Conservation (phyloP, 441 rosid genomes). For the Capsella rubella region DNA sequence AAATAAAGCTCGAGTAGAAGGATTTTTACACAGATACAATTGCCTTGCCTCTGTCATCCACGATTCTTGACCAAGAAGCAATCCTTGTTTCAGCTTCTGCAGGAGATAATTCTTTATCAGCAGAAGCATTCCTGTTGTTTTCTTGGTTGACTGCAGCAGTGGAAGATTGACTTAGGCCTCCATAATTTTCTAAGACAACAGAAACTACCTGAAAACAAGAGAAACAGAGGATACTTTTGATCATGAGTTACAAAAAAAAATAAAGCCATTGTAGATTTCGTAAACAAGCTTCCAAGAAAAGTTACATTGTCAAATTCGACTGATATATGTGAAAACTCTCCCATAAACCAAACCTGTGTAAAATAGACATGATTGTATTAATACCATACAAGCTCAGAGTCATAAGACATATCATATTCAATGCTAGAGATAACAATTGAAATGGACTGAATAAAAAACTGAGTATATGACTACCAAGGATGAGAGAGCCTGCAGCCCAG, state of each 20-base stretch:
- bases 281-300: constrained; percentile 18
- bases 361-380: background rate
- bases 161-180: constrained; percentile 43
- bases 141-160: constrained; percentile 45
- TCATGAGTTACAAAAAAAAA: background rate
- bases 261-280: background rate
- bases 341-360: constrained; percentile 73
- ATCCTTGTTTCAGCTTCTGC: constrained; percentile 55
- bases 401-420: background rate
- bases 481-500: constrained; percentile 71
- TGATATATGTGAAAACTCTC: constrained; percentile 69
- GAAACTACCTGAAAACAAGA: constrained; percentile 57
- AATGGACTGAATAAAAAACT: background rate
- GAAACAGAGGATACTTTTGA: background rate
- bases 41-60: constrained; percentile 73
- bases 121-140: constrained; percentile 43
- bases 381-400: constrained; percentile 5
- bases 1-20: constrained; percentile 42
- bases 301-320: constrained; percentile 70
- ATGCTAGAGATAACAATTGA: constrained; percentile 7
- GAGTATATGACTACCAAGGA: constrained; percentile 52
- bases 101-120: constrained; percentile 47
- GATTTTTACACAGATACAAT: constrained; percentile 59
- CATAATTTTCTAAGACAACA: constrained; percentile 72
- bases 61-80: constrained; percentile 64